Evolutionary conservation across 352 stramenopile genomes (phyloP), one percentile per base, ranked within the genome.

Genomic region (Phytopythium chamaehyphon): DNA sequence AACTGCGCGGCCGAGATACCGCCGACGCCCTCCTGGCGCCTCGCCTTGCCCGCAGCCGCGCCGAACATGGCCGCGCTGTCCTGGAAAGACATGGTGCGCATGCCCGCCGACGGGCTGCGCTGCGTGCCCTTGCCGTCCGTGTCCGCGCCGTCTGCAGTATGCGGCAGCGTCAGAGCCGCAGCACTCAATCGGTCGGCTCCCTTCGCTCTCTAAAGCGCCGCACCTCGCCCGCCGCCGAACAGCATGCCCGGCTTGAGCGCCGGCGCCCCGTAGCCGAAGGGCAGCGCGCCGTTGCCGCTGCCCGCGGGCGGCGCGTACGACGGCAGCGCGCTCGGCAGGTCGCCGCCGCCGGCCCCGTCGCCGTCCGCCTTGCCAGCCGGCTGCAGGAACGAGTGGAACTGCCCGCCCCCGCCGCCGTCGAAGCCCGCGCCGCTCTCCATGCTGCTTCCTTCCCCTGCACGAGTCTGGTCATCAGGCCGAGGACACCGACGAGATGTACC

Each of bases 1-100:
- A 94, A 94, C 51, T 91, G 76, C 3, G 83, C 80, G 3, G 83
- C 80, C 0, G 81, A 91, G 50, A 94, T 92, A 22, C 66, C 64
- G 2, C 61, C 55, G 19, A 80, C 69, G 19, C 24, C 44, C 39
- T 76, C 61, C 9, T 68, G 64, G 16, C 65, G 66, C 12, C 74
- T 55, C 26, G 62, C 69, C 48, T 76, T 79, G 21, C 46, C 59
- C 36, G 47, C 21, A 7, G 47, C 53, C 22, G 59, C 49, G 14
- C 19, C 16, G 22, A 61, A 51, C 57, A 65, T 66, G 1, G 42
- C 40, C 8, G 26, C 44, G 50, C 65, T 59, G 36, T 90, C 72
- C 47, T 76, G 59, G 52, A 90, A 86, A 36, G 67, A 68, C 72
- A 88, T 87, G n/a, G 56, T 64, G 40, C 76, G 71, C 54, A 88